These are phyloP conservation scores for Mucor sp. DNA, from an alignment of 371 early-diverging fungal species.

Conservation along the genomic window DNA sequence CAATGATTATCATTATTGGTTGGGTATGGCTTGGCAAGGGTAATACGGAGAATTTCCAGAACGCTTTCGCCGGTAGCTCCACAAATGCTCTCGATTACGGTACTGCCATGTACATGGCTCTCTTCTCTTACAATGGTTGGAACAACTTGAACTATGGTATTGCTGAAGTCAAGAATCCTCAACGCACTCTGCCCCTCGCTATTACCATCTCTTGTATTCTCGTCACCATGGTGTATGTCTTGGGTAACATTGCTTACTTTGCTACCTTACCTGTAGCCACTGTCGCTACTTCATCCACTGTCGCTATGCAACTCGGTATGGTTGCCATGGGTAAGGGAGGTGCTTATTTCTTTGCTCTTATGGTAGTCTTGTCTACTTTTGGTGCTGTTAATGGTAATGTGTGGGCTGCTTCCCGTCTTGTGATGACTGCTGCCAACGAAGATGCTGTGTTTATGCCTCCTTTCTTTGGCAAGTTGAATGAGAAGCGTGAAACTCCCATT, in stretches of 20 bases:
- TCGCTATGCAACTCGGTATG: slow-evolving; percentile 52
- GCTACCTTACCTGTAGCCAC: slow-evolving; percentile 47
- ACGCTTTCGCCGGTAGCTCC: slow-evolving; percentile 40
- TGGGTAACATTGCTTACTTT: slow-evolving; percentile 64
- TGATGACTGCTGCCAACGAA: slow-evolving; percentile 45
- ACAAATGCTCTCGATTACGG: slow-evolving; percentile 56
- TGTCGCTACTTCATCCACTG: slow-evolving; percentile 33
- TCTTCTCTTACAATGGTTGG: slow-evolving; percentile 68
- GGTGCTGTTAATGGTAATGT: slow-evolving; percentile 51
- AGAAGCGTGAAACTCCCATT: slow-evolving; percentile 45
- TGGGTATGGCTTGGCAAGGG: slow-evolving; percentile 42
- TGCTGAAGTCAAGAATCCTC: slow-evolving; percentile 62
- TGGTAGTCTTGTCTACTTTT: slow-evolving; percentile 54
- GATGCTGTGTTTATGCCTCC: slow-evolving; percentile 49
- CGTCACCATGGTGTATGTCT: slow-evolving; percentile 56
- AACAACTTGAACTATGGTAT: slow-evolving; percentile 67
- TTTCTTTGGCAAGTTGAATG: slow-evolving; percentile 40
- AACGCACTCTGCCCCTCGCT: slow-evolving; percentile 55
- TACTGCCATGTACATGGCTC: slow-evolving; percentile 59
- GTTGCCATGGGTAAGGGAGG: slow-evolving; percentile 53
- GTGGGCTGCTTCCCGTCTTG: slow-evolving; percentile 46
- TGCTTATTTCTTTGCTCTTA: slow-evolving; percentile 53
- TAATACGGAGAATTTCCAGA: slow-evolving; percentile 27
- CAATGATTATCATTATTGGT: slow-evolving; percentile 45
- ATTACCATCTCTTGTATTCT: slow-evolving; percentile 50